Evolutionary conservation across 495 filamentous ascomycete genomes (phyloP).

Genomic region (Aspergillus sclerotioniger): DNA sequence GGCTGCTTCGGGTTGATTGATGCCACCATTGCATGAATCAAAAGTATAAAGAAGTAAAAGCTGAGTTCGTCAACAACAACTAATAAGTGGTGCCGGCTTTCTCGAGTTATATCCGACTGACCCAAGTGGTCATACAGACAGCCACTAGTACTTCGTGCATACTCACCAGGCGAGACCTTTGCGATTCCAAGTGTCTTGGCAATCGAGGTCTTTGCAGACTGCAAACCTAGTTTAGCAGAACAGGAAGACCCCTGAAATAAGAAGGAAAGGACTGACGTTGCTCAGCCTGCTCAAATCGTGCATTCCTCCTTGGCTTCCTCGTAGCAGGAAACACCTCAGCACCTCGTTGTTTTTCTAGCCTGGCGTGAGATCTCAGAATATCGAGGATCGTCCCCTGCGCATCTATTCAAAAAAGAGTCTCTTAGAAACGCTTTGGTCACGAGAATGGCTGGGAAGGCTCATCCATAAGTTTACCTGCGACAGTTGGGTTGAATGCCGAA

Average conservation of each 20-base stretch:
- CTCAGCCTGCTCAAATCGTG: conserved; percentile 34
- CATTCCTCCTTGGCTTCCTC: conserved; percentile 30
- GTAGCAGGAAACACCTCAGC: conserved; percentile 29
- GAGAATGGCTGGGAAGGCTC: background rate
- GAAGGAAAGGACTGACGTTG: conserved; percentile 20
- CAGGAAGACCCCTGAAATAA: background rate
- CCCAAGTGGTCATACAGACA: too few species aligned
- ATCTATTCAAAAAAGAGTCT: background rate
- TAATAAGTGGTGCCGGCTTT: too few species aligned
- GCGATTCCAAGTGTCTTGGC: conserved; percentile 6
- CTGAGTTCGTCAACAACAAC: too few species aligned
- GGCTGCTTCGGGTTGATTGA: too few species aligned
- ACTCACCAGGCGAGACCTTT: conserved; percentile 14
- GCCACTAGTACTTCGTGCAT: background rate
- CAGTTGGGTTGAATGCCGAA: background rate
- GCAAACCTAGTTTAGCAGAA: background rate
- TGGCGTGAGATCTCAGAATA: conserved; percentile 28
- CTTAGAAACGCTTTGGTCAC: background rate
- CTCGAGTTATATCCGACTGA: too few species aligned
- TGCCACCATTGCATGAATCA: too few species aligned
- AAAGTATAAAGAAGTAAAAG: too few species aligned
- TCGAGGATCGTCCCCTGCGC: conserved; percentile 18
- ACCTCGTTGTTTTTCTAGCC: conserved; percentile 27
- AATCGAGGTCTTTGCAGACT: conserved; percentile 41
- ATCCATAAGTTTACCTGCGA: conserved; percentile 5